Base-by-base conservation (phyloP, 257 asterid genomes). In the Ilex aquifolium region DNA sequence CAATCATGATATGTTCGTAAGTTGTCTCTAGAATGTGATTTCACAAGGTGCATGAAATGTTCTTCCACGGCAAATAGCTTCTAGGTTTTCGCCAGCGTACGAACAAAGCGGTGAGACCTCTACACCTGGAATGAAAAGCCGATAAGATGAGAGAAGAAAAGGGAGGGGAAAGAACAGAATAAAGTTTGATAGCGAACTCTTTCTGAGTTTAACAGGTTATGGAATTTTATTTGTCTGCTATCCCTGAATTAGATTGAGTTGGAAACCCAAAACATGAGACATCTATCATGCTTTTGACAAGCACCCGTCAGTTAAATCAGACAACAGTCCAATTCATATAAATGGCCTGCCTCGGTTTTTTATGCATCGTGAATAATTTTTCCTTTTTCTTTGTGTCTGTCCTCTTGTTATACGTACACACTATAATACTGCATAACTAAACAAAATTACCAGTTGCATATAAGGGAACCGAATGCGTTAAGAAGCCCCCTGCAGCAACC, bases 31-130 rank as follows among this genome's bases (percentile, higher is more conserved):
- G 81, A 72, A 77, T 40, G 88, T 74, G 77, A 92, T 90, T 79
- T 92, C 99, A 77, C 99, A 87, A 60, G 97, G 97, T 54, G 97
- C 97, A 53, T 85, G 96, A 63, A 92, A 92, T 53, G 97, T 92
- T 67, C 97, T 85, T 61, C 97, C 96, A 3, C 97, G 89, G 75
- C 97, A 89, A 57, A 85, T 78, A 21, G 95, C 85, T 80, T 92
- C 99, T n/a, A 92, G 81, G 77, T 92, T 90, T 65, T 92, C 99
- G 31, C 99, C 99, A 44, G 91, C 88, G 67, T 89, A 89, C 32
- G 99, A 92, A 70, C 97, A 89, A 16, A 83, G 90, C 10, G 99
- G 92, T 29, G 97, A 92, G 65, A 92, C 99, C 65, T 92, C 97
- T 66, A 90, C 96, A 32, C 97, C 97, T 87, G 84, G 68, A 70